Base-by-base conservation (phyloP, 1,139 yeast species). In the Yamadazyma diospyri region DNA sequence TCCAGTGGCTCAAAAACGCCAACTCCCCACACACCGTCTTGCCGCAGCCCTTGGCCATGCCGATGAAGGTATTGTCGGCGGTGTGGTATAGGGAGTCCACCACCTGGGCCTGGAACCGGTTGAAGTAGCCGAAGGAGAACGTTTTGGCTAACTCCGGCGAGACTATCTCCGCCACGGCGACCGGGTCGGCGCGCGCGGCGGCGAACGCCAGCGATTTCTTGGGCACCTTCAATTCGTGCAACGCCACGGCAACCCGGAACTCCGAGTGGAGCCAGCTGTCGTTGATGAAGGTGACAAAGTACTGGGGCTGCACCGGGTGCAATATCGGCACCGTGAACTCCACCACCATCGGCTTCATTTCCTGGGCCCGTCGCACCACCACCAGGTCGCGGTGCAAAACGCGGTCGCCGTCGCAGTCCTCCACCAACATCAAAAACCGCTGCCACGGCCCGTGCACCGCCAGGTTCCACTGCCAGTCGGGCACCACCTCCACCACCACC, bases 231-330 rank as follows among this genome's bases (percentile, higher is more conserved):
- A 87, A 47, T 23, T 68, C 58, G 16, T 69, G 64, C 37, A 92
- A 61, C 31, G 77, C 57, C 2, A 87, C 61, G 0, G 96, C 87
- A 2, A 73, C 54, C 38, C 74, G 73, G 44, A 73, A 67, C 34
- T 77, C 86, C 36, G 88, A 77, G 40, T 85, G 89, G 6, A 88
- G 58, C 98, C 98, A 92, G 39, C 69, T 76, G 39, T 88, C 95
- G 39, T 95, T 86, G 3, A 83, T 61, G 13, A 88, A 53, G 0
- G 83, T 69, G 5, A 88, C 71, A 55, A 83, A 85, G 45, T 82
- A 80, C 45, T 79, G 79, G 1, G 96, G 96, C 11, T 94, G 89
- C 3, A 74, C 38, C 1, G 83, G 80, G 5, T 74, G 78, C 21
- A 64, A 39, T 15, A 77, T 41, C 4, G 84, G 75, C 3, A 89